Evolutionary conservation across 73 alveolate genomes (phyloP).

Genomic region (Paramecium biaurelia): DNA sequence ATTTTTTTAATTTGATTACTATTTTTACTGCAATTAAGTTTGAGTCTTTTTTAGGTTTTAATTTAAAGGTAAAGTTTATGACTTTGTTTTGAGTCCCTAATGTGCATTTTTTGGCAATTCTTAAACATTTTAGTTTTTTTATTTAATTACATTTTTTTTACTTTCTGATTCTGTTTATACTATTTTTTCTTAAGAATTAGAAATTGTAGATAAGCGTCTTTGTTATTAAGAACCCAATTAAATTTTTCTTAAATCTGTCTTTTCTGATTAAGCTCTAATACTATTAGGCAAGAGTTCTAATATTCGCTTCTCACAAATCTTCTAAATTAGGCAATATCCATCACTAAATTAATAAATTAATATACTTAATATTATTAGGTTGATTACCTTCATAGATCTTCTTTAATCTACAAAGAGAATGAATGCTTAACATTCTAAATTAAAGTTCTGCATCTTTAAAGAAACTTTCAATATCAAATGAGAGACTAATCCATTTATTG

Average conservation of each 20-base stretch:
- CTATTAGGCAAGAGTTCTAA: not conserved
- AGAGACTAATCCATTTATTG: slow-evolving; percentile 30
- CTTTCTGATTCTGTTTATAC: not conserved
- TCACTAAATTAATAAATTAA: not conserved
- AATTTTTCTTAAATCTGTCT: not conserved
- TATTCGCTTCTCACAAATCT: slow-evolving; percentile 32
- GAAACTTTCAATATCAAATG: slow-evolving; percentile 29
- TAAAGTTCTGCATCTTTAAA: not conserved
- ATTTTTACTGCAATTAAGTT: not conserved
- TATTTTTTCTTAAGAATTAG: not conserved
- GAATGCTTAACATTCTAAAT: not conserved
- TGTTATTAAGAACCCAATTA: not conserved
- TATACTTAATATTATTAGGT: not conserved
- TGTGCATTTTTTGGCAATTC: not conserved
- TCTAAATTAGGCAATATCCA: slow-evolving; percentile 16
- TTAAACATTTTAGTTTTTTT: not conserved
- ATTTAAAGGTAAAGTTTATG: not conserved
- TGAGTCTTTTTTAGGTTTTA: not conserved
- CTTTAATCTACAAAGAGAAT: slow-evolving; percentile 7
- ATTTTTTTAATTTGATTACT: not conserved
- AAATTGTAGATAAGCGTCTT: not conserved
- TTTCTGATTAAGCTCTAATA: not conserved
- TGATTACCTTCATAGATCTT: slow-evolving; percentile 1
- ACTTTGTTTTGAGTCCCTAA: not conserved
- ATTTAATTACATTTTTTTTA: not conserved